Percentiles rank a stretch among this genome's conserved stretches.
Conservation (phyloP, 495 filamentous ascomycete species). For the Tuber calosporum region DNA sequence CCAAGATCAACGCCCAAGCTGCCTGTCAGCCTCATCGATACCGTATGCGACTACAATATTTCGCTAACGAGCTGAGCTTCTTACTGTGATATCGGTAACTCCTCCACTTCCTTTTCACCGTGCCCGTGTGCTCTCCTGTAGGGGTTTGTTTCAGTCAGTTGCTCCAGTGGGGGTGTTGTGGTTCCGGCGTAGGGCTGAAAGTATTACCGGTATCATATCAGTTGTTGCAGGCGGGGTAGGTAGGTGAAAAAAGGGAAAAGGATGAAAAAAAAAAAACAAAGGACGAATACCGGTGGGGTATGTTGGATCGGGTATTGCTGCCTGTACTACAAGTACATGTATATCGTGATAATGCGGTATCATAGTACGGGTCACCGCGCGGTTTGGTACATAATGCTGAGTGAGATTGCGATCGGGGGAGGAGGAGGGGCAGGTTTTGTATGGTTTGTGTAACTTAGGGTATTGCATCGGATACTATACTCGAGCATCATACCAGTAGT, state of each 20-base stretch:
- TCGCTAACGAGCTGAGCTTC: not conserved
- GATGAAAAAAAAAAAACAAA: not conserved
- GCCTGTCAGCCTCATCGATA: not conserved
- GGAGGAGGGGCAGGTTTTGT: not conserved
- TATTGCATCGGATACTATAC: not conserved
- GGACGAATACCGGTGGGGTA: not conserved
- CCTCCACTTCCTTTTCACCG: not conserved
- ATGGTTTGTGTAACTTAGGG: not conserved
- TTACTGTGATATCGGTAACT: no score
- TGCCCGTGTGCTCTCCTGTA: not conserved
- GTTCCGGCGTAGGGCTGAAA: not conserved
- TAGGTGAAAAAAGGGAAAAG: not conserved
- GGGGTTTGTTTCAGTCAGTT: not conserved
- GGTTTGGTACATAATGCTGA: not conserved
- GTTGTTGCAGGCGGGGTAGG: not conserved
- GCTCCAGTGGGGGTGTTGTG: not conserved
- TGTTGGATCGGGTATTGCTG: not conserved
- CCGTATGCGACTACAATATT: not conserved
- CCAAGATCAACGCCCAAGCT: not conserved
- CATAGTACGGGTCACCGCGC: not conserved
- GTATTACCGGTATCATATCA: no score
- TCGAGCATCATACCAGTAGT: not conserved
- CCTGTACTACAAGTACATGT: not conserved
- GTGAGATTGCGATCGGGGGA: conserved; percentile 1
- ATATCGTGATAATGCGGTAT: not conserved